Evolutionary conservation across 2,329 filamentous ascomycete genomes (phyloP).

Genomic region (Chaetomiaceae sp.): DNA sequence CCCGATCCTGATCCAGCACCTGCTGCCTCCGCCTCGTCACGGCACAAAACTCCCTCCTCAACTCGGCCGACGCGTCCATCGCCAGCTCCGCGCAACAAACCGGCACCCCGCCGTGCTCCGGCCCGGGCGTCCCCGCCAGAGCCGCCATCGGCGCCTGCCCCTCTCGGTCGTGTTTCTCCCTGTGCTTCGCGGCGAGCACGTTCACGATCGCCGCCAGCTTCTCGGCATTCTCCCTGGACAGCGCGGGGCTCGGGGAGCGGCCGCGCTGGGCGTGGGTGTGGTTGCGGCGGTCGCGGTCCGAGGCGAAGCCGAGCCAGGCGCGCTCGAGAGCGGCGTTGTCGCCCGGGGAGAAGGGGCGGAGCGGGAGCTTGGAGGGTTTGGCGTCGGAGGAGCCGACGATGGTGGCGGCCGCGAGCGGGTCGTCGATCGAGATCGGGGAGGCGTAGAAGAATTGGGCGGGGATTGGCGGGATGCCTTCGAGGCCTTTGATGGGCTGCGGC

Average conservation of each 20-base stretch:
- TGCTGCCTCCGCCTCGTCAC: constrained; percentile 40
- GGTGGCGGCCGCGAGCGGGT: constrained; percentile 68
- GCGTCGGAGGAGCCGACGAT: constrained; percentile 47
- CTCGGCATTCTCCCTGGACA: constrained; percentile 35
- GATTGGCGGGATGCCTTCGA: constrained; percentile 53
- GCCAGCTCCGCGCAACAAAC: constrained; percentile 48
- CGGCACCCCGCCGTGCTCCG: constrained; percentile 21
- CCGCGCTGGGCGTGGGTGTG: constrained; percentile 39
- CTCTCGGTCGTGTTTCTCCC: constrained; percentile 42
- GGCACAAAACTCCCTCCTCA: constrained; percentile 48
- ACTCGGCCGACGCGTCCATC: constrained; percentile 44
- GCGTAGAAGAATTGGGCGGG: constrained; percentile 80
- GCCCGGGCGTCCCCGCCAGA: neutral
- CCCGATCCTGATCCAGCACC: constrained; percentile 40
- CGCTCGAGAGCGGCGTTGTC: constrained; percentile 78
- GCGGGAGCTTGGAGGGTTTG: constrained; percentile 54
- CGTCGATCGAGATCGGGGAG: constrained; percentile 78
- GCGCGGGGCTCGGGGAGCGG: constrained; percentile 32
- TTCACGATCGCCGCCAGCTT: constrained; percentile 39
- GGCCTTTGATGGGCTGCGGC: constrained; percentile 34
- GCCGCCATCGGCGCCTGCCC: constrained; percentile 29
- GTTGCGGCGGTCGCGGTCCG: constrained; percentile 43
- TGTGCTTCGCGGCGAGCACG: constrained; percentile 44
- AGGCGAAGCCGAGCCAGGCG: constrained; percentile 64
- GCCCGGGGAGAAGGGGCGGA: constrained; percentile 71